Base-by-base conservation (phyloP, 2,329 filamentous ascomycete species). In the Microdochium bolleyi region DNA sequence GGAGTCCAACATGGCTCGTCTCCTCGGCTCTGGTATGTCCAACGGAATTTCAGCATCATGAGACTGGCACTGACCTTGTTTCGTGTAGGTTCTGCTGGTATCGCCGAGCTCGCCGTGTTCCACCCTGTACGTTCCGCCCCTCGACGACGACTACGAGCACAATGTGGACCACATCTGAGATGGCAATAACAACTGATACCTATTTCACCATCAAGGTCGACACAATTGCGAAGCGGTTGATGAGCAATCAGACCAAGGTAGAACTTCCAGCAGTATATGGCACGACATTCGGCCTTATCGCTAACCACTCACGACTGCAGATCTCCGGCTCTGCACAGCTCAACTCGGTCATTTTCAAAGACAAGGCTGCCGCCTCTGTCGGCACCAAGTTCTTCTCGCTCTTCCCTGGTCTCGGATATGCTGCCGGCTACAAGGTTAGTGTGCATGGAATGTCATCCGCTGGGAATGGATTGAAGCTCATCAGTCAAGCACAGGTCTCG, bases 161-260 rank as follows among this genome's bases (percentile, higher is more conserved):
- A n/a, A 60, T 60, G 59, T 69, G 55, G 57, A 44, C 41, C 9
- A 19, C 21, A 11, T n/a, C n/a, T n/a, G n/a, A 21, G 14, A 46
- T 2, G 16, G 19, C 8, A 19, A 46, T 19, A 13, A 46, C 27
- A 5, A 11, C 27, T 30, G 27, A 57, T 60, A 61, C 62, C 66
- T 61, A 64, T 53, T 48, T 48, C 48, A 57, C 65, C 3, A 9
- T 27, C 24, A 10, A 92, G 88, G 89, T 99, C 70, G 94, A 99
- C 74, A 99, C 94, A 50, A 96, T 95, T 65, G 92, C 94, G 58
- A 99, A 99, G 80, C 89, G 94, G 62, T 83, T 99, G 73, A 99
- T 99, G 94, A 96, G 91, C 83, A 96, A 99, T 74, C 87, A 95
- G 70, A 84, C 83, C 67, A 89, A 78, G 74, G 82, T 88, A 69